Conservation (phyloP, 2,329 filamentous ascomycete genomes). For the Nothopassalora personata region DNA sequence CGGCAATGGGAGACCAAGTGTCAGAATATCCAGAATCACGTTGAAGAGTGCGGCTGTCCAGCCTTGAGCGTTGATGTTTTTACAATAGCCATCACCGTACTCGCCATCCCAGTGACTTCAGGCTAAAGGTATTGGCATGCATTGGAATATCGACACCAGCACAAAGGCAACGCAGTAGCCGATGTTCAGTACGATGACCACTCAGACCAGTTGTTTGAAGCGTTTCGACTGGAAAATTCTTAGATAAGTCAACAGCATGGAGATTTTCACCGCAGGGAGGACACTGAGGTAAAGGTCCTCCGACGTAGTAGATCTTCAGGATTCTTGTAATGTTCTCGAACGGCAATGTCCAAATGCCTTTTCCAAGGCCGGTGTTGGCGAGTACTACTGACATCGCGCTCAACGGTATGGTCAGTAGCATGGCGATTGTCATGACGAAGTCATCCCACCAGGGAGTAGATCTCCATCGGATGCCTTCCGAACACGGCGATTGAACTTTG, state of each 20-base stretch:
- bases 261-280: constrained; percentile 17
- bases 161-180: constrained; percentile 14
- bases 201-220: constrained; percentile 10
- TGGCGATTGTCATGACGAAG: constrained; percentile 12
- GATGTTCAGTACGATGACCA: constrained; percentile 14
- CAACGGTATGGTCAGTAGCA: constrained; percentile 13
- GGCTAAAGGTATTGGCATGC: constrained; percentile 10
- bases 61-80: constrained; percentile 20
- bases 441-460: constrained; percentile 20
- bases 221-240: constrained; percentile 18
- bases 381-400: constrained; percentile 7
- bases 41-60: constrained; percentile 18
- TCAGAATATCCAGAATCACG: constrained; percentile 19
- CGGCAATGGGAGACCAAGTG: constrained; percentile 19
- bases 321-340: constrained; percentile 16
- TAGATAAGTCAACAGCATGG: constrained; percentile 16
- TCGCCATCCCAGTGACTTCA: constrained; percentile 16
- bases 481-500: not conserved
- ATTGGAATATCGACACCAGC: constrained; percentile 18
- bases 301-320: constrained; percentile 15
- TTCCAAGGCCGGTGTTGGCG: constrained; percentile 21
- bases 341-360: constrained; percentile 21
- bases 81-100: constrained; percentile 10
- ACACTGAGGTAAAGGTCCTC: constrained; percentile 17
- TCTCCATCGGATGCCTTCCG: constrained; percentile 2